Percentiles rank a stretch among this genome's conserved stretches.
phyloP scores from a whole-genome alignment of 495 filamentous ascomycete species.

The Penicillium paxilli region DNA sequence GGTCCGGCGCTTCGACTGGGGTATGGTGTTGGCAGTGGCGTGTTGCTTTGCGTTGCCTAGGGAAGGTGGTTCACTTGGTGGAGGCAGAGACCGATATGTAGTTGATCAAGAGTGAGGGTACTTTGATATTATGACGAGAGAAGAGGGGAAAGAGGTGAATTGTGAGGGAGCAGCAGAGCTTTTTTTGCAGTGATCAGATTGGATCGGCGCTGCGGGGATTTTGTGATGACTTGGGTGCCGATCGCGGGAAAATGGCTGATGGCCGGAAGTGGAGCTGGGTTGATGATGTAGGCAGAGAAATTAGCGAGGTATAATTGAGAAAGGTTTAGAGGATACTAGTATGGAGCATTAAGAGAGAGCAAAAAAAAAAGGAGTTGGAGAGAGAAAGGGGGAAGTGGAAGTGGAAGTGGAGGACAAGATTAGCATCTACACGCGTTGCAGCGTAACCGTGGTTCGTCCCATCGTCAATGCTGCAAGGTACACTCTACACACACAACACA shows the following conservation, averaged over 20 bases:
- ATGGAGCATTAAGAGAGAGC: neutral
- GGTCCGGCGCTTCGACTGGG: slow-evolving; percentile 20
- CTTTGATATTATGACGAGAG: neutral
- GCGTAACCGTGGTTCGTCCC: slow-evolving; percentile 15
- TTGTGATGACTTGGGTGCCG: slow-evolving; percentile 13
- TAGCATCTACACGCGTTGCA: slow-evolving; percentile 11
- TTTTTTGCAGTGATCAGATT: slow-evolving; percentile 15
- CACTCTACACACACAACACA: neutral
- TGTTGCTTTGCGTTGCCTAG: neutral
- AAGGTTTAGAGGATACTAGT: no score
- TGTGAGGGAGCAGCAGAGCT: slow-evolving; percentile 6
- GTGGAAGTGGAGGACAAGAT: neutral
- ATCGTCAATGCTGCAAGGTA: slow-evolving; percentile 18
- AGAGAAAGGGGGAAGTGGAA: neutral
- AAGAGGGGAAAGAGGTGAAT: neutral
- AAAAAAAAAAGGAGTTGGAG: neutral
- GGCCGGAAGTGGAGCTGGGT: slow-evolving; percentile 4
- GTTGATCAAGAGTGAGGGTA: neutral
- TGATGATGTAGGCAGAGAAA: neutral
- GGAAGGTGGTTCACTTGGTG: neutral
- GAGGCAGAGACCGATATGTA: no score
- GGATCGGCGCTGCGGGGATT: slow-evolving; percentile 33
- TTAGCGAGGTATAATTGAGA: neutral
- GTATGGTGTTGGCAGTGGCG: slow-evolving; percentile 1
- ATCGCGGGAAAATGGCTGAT: slow-evolving; percentile 16